Evolutionary conservation across 1,284 basidiomycete genomes (phyloP), one percentile per base, ranked within the genome.

Genomic region (Trichosporon inkin): DNA sequence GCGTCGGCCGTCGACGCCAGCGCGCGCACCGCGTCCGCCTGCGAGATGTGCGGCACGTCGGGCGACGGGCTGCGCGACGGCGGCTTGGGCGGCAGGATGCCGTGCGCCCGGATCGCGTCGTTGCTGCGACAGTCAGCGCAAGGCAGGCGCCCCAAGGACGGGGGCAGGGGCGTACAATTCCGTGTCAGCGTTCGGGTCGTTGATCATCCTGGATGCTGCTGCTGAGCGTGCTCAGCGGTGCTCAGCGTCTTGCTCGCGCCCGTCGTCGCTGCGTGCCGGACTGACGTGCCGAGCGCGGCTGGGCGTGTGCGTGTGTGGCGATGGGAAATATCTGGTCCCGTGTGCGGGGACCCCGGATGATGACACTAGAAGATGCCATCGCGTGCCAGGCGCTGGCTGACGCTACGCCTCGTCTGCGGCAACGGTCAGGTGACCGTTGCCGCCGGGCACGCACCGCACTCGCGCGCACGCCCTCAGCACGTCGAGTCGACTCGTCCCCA

Each of bases 91-190:
- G 92, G 91, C 19, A 96, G 80, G 69, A 96, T 94, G 38, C 92
- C 92, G 70, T 93, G 85, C 69, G 90, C 90, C 59, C 92, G 89
- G 10, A 96, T 85, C 34, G 89, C 89, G 73, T 94, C 93, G 78
- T 96, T 94, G 78, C 92, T 94, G 74, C 5, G n/a, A n/a, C 35
- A 5, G 53, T 57, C 49, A 60, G 57, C 53, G 13, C n/a, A n/a
- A n/a, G n/a, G n/a, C n/a, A n/a, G n/a, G n/a, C n/a, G n/a, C n/a
- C n/a, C n/a, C n/a, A n/a, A n/a, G n/a, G n/a, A n/a, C n/a, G n/a
- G n/a, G n/a, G n/a, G n/a, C n/a, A n/a, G n/a, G n/a, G n/a, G 24
- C 53, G 55, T 74, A 92, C 91, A 93, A 94, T 83, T 94, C 92
- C 1, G 92, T 93, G 75, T 95, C 92, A 80, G 92, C 88, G 82